A percentile compares a stretch with the other conserved stretches of the same genome.
phyloP scores from a whole-genome alignment of 2,329 filamentous ascomycete species.

The Knufia fluminis region DNA sequence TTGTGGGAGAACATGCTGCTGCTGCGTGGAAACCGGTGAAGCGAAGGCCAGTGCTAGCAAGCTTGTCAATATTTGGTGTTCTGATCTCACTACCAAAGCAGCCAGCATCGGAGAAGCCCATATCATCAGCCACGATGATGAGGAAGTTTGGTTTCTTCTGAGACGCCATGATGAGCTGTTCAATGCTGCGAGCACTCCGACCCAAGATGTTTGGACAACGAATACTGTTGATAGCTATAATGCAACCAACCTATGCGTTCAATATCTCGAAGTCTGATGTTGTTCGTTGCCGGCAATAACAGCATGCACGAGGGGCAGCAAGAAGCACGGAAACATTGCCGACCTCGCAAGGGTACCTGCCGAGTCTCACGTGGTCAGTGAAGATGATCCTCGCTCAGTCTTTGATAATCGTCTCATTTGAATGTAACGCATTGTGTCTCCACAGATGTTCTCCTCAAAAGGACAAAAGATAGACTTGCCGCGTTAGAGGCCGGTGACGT shows the following conservation, averaged over 20 bases:
- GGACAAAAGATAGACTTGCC: too few species aligned
- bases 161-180: constrained; percentile 19
- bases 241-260: too few species aligned
- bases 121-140: constrained; percentile 49
- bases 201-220: neutral
- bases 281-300: too few species aligned
- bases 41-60: constrained; percentile 45
- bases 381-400: too few species aligned
- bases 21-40: constrained; percentile 59
- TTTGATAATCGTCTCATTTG: too few species aligned
- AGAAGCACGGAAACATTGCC: too few species aligned
- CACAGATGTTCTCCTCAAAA: neutral
- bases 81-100: constrained; percentile 53
- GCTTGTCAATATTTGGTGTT: constrained; percentile 50
- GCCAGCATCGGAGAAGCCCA: constrained; percentile 52
- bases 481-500: too few species aligned
- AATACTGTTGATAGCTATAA: too few species aligned
- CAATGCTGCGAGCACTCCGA: constrained; percentile 15
- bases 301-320: too few species aligned
- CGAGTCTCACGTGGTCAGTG: too few species aligned
- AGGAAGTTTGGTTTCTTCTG: constrained; percentile 50
- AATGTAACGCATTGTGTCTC: neutral
- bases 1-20: constrained; percentile 54
- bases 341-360: too few species aligned
- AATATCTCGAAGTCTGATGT: too few species aligned